Percentiles rank a stretch among this genome's conserved stretches.
Conservation (phyloP, 2,329 filamentous ascomycete species). For the Sclerotiophoma versabilis region DNA sequence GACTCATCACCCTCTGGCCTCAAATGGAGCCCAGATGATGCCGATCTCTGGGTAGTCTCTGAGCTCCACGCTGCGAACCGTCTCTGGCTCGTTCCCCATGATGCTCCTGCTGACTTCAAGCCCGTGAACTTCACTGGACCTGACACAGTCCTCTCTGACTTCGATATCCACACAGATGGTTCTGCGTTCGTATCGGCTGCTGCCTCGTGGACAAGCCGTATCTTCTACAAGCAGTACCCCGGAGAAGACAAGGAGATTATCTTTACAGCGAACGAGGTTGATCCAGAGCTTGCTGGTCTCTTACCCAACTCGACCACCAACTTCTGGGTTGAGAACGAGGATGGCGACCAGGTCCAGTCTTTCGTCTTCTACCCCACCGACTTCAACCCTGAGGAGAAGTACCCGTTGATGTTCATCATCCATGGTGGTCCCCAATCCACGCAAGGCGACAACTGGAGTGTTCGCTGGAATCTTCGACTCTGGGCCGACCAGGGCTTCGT, state of each 20-base stretch:
- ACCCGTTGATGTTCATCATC: slow-evolving; percentile 79
- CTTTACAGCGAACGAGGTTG: slow-evolving; percentile 68
- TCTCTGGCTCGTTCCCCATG: slow-evolving; percentile 68
- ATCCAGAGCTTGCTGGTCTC: slow-evolving; percentile 71
- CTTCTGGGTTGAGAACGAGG: slow-evolving; percentile 73
- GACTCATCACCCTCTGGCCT: slow-evolving; percentile 41
- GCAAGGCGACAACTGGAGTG: slow-evolving; percentile 78
- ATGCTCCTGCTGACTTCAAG: slow-evolving; percentile 59
- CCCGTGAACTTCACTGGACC: slow-evolving; percentile 54
- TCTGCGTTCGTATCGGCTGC: slow-evolving; percentile 54
- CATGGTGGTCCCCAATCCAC: slow-evolving; percentile 83
- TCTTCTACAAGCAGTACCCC: slow-evolving; percentile 41
- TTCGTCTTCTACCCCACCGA: slow-evolving; percentile 68
- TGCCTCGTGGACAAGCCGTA: slow-evolving; percentile 42
- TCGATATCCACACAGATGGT: slow-evolving; percentile 66
- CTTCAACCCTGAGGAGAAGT: slow-evolving; percentile 75
- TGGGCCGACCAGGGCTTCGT: slow-evolving; percentile 90
- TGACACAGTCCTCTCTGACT: slow-evolving; percentile 43
- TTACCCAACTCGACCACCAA: slow-evolving; percentile 68
- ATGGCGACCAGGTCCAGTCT: slow-evolving; percentile 65
- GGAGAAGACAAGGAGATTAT: slow-evolving; percentile 51
- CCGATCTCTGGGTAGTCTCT: slow-evolving; percentile 42
- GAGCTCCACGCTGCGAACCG: slow-evolving; percentile 41
- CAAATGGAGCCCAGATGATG: slow-evolving; percentile 40
- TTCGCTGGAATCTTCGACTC: slow-evolving; percentile 82